Evolutionary conservation across 2,329 filamentous ascomycete genomes (phyloP).

Genomic region (Mariannaea elegans): DNA sequence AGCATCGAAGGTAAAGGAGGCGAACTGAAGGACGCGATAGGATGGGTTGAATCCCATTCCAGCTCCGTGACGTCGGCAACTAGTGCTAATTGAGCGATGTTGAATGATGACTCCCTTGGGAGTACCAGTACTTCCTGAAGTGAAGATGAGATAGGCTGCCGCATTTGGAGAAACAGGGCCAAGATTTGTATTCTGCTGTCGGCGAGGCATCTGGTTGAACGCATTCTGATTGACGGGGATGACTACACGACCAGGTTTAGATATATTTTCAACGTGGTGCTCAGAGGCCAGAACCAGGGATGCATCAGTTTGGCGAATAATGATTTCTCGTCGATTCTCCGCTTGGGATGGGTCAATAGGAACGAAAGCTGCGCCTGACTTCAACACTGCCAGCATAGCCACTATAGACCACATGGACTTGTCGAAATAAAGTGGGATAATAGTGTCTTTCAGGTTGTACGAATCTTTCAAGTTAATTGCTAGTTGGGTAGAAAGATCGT

Average conservation of each 20-base stretch:
- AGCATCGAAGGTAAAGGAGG: constrained; percentile 30
- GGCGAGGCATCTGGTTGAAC: neutral
- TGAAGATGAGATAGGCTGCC: constrained; percentile 24
- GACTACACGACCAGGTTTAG: neutral
- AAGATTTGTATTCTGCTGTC: neutral
- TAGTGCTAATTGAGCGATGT: constrained; percentile 22
- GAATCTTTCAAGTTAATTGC: neutral
- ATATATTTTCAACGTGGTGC: neutral
- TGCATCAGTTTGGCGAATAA: neutral
- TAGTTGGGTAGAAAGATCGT: neutral
- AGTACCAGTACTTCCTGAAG: constrained; percentile 37
- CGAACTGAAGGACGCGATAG: constrained; percentile 23
- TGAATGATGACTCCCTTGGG: constrained; percentile 36
- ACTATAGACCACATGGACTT: neutral
- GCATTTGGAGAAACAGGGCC: neutral
- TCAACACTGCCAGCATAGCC: neutral
- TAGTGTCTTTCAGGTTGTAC: neutral
- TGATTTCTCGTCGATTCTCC: neutral
- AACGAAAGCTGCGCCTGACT: neutral
- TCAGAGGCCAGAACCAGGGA: neutral
- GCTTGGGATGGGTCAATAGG: neutral
- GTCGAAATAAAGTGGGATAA: neutral
- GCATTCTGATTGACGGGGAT: neutral
- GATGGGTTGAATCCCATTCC: constrained; percentile 5
- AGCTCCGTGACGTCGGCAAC: constrained; percentile 2